These are phyloP conservation scores for Hypericum perforatum DNA, from an alignment of 345 rosid genomes.

Conservation along the genomic window DNA sequence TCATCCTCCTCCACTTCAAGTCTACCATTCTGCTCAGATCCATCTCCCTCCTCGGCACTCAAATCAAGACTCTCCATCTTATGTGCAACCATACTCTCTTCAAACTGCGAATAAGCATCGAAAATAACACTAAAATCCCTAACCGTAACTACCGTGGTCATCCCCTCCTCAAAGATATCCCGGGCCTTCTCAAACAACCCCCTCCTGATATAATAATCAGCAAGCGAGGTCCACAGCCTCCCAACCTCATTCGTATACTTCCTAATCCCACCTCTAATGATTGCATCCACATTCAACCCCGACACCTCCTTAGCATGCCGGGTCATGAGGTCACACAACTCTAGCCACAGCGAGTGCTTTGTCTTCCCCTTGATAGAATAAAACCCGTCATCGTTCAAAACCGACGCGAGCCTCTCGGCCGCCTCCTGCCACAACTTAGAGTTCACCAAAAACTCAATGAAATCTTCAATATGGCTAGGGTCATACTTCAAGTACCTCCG, in stretches of 20 bases:
- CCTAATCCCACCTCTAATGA: conserved; percentile 91
- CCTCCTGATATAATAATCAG: conserved; percentile 91
- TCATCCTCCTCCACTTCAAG: conserved; percentile 30
- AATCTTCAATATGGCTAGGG: conserved; percentile 82
- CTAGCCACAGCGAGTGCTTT: conserved; percentile 85
- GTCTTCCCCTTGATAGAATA: conserved; percentile 80
- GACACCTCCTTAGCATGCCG: conserved; percentile 74
- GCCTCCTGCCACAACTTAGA: conserved; percentile 89
- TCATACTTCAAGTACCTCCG: conserved; percentile 92
- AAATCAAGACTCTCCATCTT: conserved; percentile 61
- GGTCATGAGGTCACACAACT: conserved; percentile 80
- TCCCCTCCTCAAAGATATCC: conserved; percentile 93
- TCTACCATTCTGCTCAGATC: conserved; percentile 30
- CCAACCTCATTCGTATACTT: conserved; percentile 93
- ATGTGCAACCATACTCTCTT: conserved; percentile 63
- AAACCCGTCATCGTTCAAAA: conserved; percentile 77
- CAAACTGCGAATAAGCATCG: conserved; percentile 74
- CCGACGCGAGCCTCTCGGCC: conserved; percentile 76
- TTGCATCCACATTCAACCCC: conserved; percentile 87
- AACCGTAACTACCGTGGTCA: conserved; percentile 86
- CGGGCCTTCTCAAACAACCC: conserved; percentile 78
- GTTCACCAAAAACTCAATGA: conserved; percentile 77
- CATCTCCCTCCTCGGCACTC: conserved; percentile 54
- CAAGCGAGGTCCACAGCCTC: conserved; percentile 86
- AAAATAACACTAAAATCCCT: conserved; percentile 90